Evolutionary conservation across 1,284 basidiomycete species (phyloP).

Genomic region (Trametes hirsuta): DNA sequence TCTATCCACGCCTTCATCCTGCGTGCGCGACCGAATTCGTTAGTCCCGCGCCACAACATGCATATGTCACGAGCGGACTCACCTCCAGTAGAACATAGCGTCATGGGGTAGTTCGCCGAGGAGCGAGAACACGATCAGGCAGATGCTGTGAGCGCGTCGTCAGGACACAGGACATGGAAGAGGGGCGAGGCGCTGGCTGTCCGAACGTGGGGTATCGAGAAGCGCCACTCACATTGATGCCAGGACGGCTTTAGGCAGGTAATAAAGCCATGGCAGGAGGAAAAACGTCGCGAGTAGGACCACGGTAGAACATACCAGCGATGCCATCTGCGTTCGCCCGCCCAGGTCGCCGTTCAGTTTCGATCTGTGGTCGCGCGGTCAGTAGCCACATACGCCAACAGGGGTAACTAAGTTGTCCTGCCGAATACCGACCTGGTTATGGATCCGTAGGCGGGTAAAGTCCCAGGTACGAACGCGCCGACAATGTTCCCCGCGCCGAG

Average conservation of each 20-base stretch:
- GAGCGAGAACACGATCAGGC: conserved; percentile 82
- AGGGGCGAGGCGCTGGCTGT: background rate
- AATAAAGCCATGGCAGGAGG: conserved; percentile 79
- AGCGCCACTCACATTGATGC: conserved; percentile 65
- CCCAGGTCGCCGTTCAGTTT: conserved; percentile 88
- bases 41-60: conserved; percentile 4
- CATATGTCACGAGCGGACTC: conserved; percentile 32
- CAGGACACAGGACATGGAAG: background rate
- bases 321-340: conserved; percentile 86
- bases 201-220: background rate
- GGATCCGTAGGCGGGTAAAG: conserved; percentile 86
- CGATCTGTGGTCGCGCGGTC: conserved; percentile 50
- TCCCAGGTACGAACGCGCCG: conserved; percentile 82
- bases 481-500: conserved; percentile 83
- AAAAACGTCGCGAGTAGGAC: conserved; percentile 87
- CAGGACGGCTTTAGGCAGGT: conserved; percentile 81
- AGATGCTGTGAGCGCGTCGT: conserved; percentile 54
- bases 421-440: conserved; percentile 67
- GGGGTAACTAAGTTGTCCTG: background rate
- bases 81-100: conserved; percentile 82
- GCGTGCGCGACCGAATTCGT: background rate
- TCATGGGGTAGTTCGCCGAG: conserved; percentile 89
- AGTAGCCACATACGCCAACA: background rate
- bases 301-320: conserved; percentile 74
- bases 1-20: conserved; percentile 92